phyloP scores from a whole-genome alignment of 305 asterid species.

The Coffea humblotiana region DNA sequence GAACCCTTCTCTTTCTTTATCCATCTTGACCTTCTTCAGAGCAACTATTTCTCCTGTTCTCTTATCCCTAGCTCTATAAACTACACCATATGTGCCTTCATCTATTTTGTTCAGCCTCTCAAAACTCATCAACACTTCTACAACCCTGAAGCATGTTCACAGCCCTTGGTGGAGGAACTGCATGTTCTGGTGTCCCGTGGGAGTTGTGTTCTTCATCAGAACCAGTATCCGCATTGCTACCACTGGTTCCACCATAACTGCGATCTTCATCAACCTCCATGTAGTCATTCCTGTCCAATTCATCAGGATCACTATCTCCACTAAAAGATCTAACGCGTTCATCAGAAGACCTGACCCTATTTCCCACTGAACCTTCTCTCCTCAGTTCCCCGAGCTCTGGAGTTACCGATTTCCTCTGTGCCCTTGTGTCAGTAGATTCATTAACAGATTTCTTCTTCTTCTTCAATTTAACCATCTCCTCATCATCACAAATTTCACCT shows the following conservation, averaged over 20 bases:
- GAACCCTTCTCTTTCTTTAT: slow-evolving; percentile 89
- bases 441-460: slow-evolving; percentile 35
- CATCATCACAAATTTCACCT: slow-evolving; percentile 66
- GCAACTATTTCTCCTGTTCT: slow-evolving; percentile 90
- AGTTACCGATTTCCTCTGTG: slow-evolving; percentile 39
- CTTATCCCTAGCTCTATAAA: slow-evolving; percentile 83
- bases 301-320: slow-evolving; percentile 54
- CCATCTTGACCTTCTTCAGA: slow-evolving; percentile 95
- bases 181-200: slow-evolving; percentile 45
- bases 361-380: slow-evolving; percentile 50
- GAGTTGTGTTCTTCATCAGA: slow-evolving; percentile 56
- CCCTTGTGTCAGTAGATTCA: slow-evolving; percentile 41
- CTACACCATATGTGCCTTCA: slow-evolving; percentile 97
- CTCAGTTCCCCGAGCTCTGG: slow-evolving; percentile 56
- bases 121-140: slow-evolving; percentile 79
- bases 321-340: slow-evolving; percentile 64
- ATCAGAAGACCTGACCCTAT: slow-evolving; percentile 47
- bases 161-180: slow-evolving; percentile 53
- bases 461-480: slow-evolving; percentile 35
- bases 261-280: slow-evolving; percentile 53
- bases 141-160: slow-evolving; percentile 97
- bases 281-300: slow-evolving; percentile 35
- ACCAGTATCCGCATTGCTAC: slow-evolving; percentile 54
- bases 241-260: slow-evolving; percentile 35
- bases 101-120: slow-evolving; percentile 87